Conservation (phyloP, 129 eudicot species). For the Glebionis coronaria region DNA sequence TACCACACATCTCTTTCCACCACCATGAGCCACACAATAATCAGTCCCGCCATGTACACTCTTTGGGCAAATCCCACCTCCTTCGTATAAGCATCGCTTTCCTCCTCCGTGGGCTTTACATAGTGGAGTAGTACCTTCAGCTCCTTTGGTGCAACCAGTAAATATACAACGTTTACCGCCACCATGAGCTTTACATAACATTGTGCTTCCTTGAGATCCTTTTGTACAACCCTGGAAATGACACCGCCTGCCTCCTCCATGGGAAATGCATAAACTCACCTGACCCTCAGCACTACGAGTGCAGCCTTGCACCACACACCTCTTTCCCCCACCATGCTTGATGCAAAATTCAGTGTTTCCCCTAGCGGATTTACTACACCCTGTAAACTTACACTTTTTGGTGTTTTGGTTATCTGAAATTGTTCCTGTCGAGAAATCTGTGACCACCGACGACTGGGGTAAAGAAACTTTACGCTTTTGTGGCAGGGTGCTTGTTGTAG, state of each 20-base stretch:
- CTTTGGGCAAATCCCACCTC: constrained; percentile 85
- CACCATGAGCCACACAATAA: constrained; percentile 85
- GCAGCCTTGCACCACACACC: constrained; percentile 73
- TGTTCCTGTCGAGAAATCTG: constrained; percentile 42
- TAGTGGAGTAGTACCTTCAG: constrained; percentile 77
- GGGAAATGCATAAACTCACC: constrained; percentile 78
- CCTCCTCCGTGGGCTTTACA: constrained; percentile 94
- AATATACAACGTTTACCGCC: constrained; percentile 84
- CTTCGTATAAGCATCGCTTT: constrained; percentile 66
- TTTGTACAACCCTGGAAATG: constrained; percentile 54
- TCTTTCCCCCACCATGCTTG: constrained; percentile 85
- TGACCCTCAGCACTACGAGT: constrained; percentile 72
- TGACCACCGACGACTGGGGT: constrained; percentile 49
- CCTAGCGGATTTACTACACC: constrained; percentile 67
- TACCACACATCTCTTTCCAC: constrained; percentile 72
- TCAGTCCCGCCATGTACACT: constrained; percentile 88
- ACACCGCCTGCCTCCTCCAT: constrained; percentile 91
- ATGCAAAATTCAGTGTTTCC: constrained; percentile 87
- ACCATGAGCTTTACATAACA: constrained; percentile 77
- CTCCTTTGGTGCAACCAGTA: constrained; percentile 79
- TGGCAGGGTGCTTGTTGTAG: neutral
- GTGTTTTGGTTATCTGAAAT: constrained; percentile 38
- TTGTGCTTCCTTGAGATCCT: constrained; percentile 88
- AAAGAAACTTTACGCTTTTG: constrained; percentile 24
- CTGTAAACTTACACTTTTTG: constrained; percentile 52